Evolutionary conservation across 495 filamentous ascomycete genomes (phyloP), one percentile per base, ranked within the genome.

Genomic region (Penicillium argentinense): DNA sequence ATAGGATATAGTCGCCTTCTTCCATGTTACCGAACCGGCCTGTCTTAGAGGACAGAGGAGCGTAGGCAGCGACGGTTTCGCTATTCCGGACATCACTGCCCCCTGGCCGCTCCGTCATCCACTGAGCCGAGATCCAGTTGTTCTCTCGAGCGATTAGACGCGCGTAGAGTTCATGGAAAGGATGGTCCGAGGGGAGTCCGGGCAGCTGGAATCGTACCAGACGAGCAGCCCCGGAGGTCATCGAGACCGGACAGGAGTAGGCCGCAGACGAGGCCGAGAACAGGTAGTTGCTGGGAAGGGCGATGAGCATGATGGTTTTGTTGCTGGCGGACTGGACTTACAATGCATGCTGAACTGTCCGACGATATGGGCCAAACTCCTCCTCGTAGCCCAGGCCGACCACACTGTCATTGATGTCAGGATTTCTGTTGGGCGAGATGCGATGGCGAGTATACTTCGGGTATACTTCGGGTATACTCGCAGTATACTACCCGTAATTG

Each of bases 51-150:
- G 37, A 55, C 49, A 39, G 27, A 0, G 61, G 59, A 2, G 62
- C 59, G 41, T 63, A 54, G 6, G 57, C 73, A 21, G 73, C 86
- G 34, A 74, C 54, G 2, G 85, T 90, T 57, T 90, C 86, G 0
- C 82, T 86, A 28, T 71, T 75, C 1, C 78, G 78, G 7, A 89
- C 82, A 52, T 90, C 86, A 51, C 80, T 85, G 2, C 86, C 86
- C 2, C 85, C 86, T 0, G 73, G 64, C 5, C 86, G 76, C 53
- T 89, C 86, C 0, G 87, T 90, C 87, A 89, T 89, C 87, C 87
- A 91, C 58, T 90, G 86, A 0, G 86, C 86, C 30, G 76, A 81
- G 5, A 86, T 88, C 86, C 85, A 89, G 4, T 77, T 73, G 5
- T 82, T 72, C 44, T 86, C 75, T 3, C 81, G 72, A 11, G 79